These are phyloP conservation scores for Candida takata DNA, from an alignment of 805 yeast species.

Conservation along the genomic window DNA sequence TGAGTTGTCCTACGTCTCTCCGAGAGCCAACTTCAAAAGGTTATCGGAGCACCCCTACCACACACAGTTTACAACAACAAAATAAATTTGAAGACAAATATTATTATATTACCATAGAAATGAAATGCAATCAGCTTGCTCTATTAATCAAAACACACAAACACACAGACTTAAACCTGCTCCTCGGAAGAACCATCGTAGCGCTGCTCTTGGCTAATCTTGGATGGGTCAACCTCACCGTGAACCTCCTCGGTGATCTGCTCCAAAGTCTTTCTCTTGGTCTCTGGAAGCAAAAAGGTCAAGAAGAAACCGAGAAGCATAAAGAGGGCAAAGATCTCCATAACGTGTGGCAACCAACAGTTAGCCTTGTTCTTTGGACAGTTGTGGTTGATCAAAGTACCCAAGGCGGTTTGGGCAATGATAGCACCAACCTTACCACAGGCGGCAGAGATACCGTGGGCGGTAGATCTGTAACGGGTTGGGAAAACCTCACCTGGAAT, in stretches of 20 bases:
- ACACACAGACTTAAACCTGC: slow-evolving; percentile 6
- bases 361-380: slow-evolving; percentile 50
- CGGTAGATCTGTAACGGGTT: slow-evolving; percentile 91
- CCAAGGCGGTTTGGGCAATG: slow-evolving; percentile 80
- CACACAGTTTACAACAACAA: no score
- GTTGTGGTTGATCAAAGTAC: slow-evolving; percentile 74
- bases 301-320: slow-evolving; percentile 73
- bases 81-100: no score
- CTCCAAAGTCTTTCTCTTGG: slow-evolving; percentile 87
- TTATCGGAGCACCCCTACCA: no score
- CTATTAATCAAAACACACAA: not conserved
- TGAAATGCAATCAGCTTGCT: no score
- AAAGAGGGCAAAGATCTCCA: slow-evolving; percentile 90
- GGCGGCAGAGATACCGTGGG: slow-evolving; percentile 93
- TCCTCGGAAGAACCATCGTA: slow-evolving; percentile 17
- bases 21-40: no score
- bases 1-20: no score
- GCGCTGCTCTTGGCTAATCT: slow-evolving; percentile 15
- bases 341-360: slow-evolving; percentile 87
- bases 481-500: slow-evolving; percentile 92
- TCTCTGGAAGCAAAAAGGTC: slow-evolving; percentile 74
- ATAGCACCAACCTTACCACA: slow-evolving; percentile 90
- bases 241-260: slow-evolving; percentile 74
- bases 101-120: no score
- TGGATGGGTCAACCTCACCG: slow-evolving; percentile 61